Percentiles rank a stretch among this genome's conserved stretches.
phyloP scores from a whole-genome alignment of 768 basidiomycete species.

The Epithele typhae region DNA sequence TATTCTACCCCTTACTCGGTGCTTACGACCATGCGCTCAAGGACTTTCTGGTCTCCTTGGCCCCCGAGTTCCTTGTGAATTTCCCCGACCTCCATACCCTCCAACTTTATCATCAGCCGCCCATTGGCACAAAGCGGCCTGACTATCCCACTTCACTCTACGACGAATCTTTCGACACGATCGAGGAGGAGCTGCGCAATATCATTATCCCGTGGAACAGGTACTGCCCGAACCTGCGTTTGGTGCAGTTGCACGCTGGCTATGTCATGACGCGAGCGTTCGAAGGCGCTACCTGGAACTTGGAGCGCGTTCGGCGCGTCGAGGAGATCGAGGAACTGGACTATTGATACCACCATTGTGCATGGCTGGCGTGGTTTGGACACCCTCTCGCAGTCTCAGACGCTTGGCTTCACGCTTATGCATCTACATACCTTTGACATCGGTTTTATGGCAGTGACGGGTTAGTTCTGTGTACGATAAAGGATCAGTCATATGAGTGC shows the following conservation, averaged over 20 bases:
- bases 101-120: conserved; percentile 30
- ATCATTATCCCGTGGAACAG: conserved; percentile 42
- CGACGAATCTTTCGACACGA: conserved; percentile 15
- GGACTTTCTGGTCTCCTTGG: conserved; percentile 40
- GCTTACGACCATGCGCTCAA: conserved; percentile 1
- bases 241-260: conserved; percentile 38
- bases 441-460: too few relatives aligned
- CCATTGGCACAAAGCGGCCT: not conserved
- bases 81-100: conserved; percentile 35
- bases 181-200: conserved; percentile 30
- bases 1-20: not conserved
- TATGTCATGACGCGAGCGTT: conserved; percentile 36
- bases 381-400: too few relatives aligned
- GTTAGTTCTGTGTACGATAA: too few relatives aligned
- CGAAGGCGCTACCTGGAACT: conserved; percentile 32
- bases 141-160: conserved; percentile 14
- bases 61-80: conserved; percentile 36
- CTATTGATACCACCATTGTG: conserved; percentile 1
- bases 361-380: too few relatives aligned
- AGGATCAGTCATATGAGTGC: too few relatives aligned
- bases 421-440: too few relatives aligned
- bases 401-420: too few relatives aligned
- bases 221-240: conserved; percentile 33
- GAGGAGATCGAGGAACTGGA: conserved; percentile 9
- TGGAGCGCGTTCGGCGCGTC: conserved; percentile 1